A percentile compares a stretch with the other conserved stretches of the same genome.
phyloP scores from a whole-genome alignment of 2,329 filamentous ascomycete species.

The Microcera coccophila region DNA sequence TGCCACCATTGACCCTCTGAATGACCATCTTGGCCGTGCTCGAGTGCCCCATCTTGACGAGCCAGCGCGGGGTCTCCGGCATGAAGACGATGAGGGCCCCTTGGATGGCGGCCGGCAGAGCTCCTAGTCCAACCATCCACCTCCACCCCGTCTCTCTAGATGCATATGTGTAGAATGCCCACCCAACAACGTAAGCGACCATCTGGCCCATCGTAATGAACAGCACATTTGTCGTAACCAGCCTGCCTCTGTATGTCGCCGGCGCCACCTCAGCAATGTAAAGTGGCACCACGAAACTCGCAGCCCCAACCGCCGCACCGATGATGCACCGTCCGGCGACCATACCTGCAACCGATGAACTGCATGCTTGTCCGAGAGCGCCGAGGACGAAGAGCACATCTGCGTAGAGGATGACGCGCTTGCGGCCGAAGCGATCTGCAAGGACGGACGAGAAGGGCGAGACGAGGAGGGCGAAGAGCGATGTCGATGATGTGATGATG shows the following conservation, averaged over 20 bases:
- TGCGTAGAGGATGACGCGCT: constrained; percentile 59
- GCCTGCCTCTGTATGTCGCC: constrained; percentile 66
- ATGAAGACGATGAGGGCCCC: constrained; percentile 64
- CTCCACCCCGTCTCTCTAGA: constrained; percentile 64
- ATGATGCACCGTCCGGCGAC: constrained; percentile 65
- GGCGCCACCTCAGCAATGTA: constrained; percentile 88
- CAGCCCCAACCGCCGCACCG: constrained; percentile 68
- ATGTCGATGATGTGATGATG: constrained; percentile 66
- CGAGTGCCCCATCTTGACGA: constrained; percentile 65
- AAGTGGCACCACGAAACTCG: constrained; percentile 78
- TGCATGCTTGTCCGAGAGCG: constrained; percentile 60
- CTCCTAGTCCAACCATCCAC: constrained; percentile 87
- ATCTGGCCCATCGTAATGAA: constrained; percentile 88
- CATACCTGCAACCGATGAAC: constrained; percentile 59
- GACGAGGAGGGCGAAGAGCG: constrained; percentile 60
- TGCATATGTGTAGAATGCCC: constrained; percentile 61
- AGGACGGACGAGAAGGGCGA: constrained; percentile 63
- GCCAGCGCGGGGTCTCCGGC: constrained; percentile 86
- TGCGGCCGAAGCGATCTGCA: constrained; percentile 59
- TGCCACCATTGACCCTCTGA: constrained; percentile 56
- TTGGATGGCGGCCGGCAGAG: constrained; percentile 70
- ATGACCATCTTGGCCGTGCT: constrained; percentile 63
- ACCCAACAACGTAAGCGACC: constrained; percentile 80
- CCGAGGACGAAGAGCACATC: constrained; percentile 66
- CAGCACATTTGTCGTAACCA: constrained; percentile 77